Evolutionary conservation across 805 yeast species (phyloP).

Genomic region (Naumovozyma baii): DNA sequence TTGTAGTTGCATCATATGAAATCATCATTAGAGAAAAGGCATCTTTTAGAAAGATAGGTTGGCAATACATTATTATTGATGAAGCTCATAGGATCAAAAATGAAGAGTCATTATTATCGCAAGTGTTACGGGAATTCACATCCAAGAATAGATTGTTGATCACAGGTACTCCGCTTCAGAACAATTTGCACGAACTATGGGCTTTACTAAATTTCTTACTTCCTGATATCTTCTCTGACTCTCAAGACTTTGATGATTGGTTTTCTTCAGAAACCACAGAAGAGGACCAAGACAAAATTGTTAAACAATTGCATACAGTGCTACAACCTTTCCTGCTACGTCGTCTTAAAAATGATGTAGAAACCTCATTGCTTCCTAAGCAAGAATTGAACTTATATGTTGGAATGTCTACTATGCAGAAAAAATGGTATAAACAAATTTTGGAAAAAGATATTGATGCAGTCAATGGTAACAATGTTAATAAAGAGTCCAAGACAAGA

Average conservation of each 20-base stretch:
- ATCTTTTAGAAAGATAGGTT: slow-evolving; percentile 51
- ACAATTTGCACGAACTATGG: slow-evolving; percentile 74
- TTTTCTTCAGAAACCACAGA: slow-evolving; percentile 39
- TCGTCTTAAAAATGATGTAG: slow-evolving; percentile 75
- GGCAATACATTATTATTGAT: slow-evolving; percentile 73
- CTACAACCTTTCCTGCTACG: slow-evolving; percentile 66
- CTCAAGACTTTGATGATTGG: slow-evolving; percentile 70
- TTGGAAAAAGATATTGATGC: slow-evolving; percentile 77
- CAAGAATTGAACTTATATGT: slow-evolving; percentile 65
- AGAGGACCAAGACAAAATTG: slow-evolving; percentile 41
- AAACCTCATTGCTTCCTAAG: slow-evolving; percentile 65
- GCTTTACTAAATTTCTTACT: slow-evolving; percentile 65
- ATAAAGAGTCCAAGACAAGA: slow-evolving; percentile 66
- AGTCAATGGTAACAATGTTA: slow-evolving; percentile 72
- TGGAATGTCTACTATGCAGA: slow-evolving; percentile 72
- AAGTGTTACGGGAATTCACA: slow-evolving; percentile 62
- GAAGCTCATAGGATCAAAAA: slow-evolving; percentile 77
- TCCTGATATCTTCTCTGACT: slow-evolving; percentile 70
- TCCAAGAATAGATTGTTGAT: slow-evolving; percentile 61
- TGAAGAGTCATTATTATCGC: slow-evolving; percentile 63
- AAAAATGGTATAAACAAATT: slow-evolving; percentile 65
- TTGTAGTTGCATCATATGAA: slow-evolving; percentile 63
- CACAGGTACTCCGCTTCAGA: slow-evolving; percentile 78
- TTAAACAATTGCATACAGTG: slow-evolving; percentile 65
- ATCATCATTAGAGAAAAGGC: slow-evolving; percentile 69